Evolutionary conservation across 2,329 filamentous ascomycete species (phyloP).

Genomic region (Aspergillus fumigatiaffinis): DNA sequence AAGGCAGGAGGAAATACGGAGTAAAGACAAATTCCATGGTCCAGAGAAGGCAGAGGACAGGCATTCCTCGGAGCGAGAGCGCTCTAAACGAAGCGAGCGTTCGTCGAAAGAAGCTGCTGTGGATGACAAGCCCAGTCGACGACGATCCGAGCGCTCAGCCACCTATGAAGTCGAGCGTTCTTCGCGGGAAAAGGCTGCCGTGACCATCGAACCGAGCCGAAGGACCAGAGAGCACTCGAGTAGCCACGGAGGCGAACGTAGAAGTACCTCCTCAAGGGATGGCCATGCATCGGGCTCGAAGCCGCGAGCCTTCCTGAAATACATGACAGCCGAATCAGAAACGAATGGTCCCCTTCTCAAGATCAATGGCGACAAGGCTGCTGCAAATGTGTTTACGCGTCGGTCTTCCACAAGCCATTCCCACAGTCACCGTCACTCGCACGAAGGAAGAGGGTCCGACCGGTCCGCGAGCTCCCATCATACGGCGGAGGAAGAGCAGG

Average conservation of each 20-base stretch:
- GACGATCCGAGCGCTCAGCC: slow-evolving; percentile 8
- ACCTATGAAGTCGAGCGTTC: background rate
- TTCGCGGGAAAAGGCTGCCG: slow-evolving; percentile 6
- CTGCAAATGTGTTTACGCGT: slow-evolving; percentile 27
- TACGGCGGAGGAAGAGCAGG: slow-evolving; percentile 27
- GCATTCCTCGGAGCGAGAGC: slow-evolving; percentile 3
- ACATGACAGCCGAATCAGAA: slow-evolving; percentile 40
- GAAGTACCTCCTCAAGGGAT: slow-evolving; percentile 27
- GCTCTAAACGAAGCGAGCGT: slow-evolving; percentile 15
- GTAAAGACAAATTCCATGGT: slow-evolving; percentile 15
- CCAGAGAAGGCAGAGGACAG: slow-evolving; percentile 15
- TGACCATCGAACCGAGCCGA: slow-evolving; percentile 8
- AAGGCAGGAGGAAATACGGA: slow-evolving; percentile 16
- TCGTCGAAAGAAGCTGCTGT: slow-evolving; percentile 9
- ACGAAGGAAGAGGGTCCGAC: slow-evolving; percentile 23
- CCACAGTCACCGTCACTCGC: slow-evolving; percentile 24
- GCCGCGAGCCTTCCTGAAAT: slow-evolving; percentile 31
- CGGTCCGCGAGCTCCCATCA: slow-evolving; percentile 24
- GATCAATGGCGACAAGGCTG: slow-evolving; percentile 33
- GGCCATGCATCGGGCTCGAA: slow-evolving; percentile 16
- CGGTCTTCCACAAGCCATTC: slow-evolving; percentile 29
- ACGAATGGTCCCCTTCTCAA: slow-evolving; percentile 37
- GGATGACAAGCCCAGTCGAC: slow-evolving; percentile 14
- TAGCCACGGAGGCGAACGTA: slow-evolving; percentile 21
- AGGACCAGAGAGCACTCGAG: slow-evolving; percentile 22